phyloP scores from a whole-genome alignment of 2,329 filamentous ascomycete species.

The Alternaria gansuensis region DNA sequence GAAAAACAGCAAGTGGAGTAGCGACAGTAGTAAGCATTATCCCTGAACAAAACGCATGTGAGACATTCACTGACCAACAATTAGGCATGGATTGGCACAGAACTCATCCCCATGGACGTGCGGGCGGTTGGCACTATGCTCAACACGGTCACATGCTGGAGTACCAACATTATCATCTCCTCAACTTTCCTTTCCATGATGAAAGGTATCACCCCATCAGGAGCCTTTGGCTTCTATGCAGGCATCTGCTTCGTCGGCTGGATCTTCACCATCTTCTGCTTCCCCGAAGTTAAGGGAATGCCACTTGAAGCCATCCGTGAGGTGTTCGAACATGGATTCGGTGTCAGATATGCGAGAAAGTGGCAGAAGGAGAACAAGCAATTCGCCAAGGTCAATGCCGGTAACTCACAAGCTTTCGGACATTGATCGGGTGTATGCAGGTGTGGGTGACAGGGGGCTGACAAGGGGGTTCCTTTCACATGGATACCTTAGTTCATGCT shows the following conservation, averaged over 20 bases:
- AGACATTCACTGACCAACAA: no score
- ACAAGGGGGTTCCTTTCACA: background rate
- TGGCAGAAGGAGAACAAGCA: constrained; percentile 53
- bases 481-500: background rate
- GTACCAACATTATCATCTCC: constrained; percentile 49
- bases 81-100: constrained; percentile 36
- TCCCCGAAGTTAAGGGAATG: constrained; percentile 50
- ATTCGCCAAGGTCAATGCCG: constrained; percentile 40
- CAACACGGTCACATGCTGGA: constrained; percentile 47
- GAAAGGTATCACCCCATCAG: constrained; percentile 51
- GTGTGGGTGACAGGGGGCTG: background rate
- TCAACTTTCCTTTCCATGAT: constrained; percentile 54
- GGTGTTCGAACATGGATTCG: constrained; percentile 51
- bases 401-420: constrained; percentile 32
- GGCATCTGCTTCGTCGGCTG: constrained; percentile 51
- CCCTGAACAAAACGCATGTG: no score
- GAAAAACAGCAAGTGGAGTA: background rate
- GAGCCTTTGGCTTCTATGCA: constrained; percentile 53
- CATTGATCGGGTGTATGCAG: constrained; percentile 19
- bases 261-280: constrained; percentile 50
- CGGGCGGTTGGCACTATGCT: constrained; percentile 53
- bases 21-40: background rate
- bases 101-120: constrained; percentile 52
- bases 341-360: constrained; percentile 45
- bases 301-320: constrained; percentile 50